phyloP scores from a whole-genome alignment of 2,329 filamentous ascomycete genomes.

The Geosmithia morbida region DNA sequence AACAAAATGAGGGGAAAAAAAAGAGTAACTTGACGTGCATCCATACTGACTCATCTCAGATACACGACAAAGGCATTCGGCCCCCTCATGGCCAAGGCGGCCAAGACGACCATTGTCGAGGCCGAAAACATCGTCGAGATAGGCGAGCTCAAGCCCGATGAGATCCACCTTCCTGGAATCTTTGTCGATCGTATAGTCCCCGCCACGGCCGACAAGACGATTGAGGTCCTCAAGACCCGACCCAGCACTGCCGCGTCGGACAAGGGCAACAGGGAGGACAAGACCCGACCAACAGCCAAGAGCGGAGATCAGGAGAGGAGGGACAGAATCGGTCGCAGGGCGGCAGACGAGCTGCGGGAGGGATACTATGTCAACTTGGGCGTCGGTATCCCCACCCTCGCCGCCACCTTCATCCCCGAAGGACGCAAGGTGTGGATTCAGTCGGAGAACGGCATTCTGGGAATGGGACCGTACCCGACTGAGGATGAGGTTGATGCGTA shows the following conservation, averaged over 20 bases:
- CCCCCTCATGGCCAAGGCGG: constrained; percentile 69
- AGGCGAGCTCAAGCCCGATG: constrained; percentile 58
- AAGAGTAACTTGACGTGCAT: no score
- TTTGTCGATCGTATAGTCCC: constrained; percentile 72
- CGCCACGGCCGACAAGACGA: constrained; percentile 53
- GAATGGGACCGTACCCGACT: constrained; percentile 69
- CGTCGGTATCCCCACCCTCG: constrained; percentile 73
- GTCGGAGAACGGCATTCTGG: constrained; percentile 74
- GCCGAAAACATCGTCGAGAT: constrained; percentile 70
- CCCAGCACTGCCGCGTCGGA: constrained; percentile 10
- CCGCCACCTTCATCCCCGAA: constrained; percentile 57
- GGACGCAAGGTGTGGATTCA: constrained; percentile 68
- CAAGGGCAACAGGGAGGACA: neutral
- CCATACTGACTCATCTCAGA: constrained; percentile 24
- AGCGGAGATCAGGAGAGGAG: constrained; percentile 36
- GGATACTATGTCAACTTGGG: constrained; percentile 72
- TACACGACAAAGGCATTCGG: constrained; percentile 66
- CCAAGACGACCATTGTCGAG: constrained; percentile 65
- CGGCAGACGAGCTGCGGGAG: constrained; percentile 67
- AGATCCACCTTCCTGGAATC: constrained; percentile 68
- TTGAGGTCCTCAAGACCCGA: constrained; percentile 53
- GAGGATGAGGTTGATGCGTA: constrained; percentile 54
- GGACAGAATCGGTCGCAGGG: constrained; percentile 60
- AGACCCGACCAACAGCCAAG: constrained; percentile 14
- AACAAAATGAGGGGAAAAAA: no score